Evolutionary conservation across 306 rosid species (phyloP).

Genomic region (Medicago lupulina): DNA sequence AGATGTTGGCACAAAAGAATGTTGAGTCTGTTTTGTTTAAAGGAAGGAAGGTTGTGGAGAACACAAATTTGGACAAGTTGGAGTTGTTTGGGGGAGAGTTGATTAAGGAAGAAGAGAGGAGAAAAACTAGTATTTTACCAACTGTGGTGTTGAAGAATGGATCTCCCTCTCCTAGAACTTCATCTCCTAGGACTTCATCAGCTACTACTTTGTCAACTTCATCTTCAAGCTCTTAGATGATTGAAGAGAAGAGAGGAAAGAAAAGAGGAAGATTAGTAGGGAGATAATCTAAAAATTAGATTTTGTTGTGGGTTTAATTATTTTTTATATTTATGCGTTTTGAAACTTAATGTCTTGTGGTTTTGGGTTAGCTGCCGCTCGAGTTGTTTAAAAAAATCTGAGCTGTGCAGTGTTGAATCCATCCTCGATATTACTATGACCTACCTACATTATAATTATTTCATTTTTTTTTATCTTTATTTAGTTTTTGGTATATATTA

Average conservation of each 20-base stretch:
- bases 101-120: conserved; percentile 75
- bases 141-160: conserved; percentile 70
- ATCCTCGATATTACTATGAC: conserved; percentile 35
- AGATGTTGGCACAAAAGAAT: conserved; percentile 74
- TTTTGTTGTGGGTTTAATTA: conserved; percentile 27
- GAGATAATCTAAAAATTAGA: conserved; percentile 15
- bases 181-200: conserved; percentile 83
- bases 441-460: conserved; percentile 36
- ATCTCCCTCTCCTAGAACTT: conserved; percentile 81
- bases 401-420: conserved; percentile 62
- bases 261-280: conserved; percentile 12
- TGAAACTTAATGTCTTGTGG: conserved; percentile 32
- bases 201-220: conserved; percentile 77
- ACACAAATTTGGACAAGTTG: conserved; percentile 69
- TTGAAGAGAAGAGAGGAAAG: background rate
- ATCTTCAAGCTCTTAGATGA: conserved; percentile 58
- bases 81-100: conserved; percentile 70
- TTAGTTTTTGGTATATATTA: conserved; percentile 47
- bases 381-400: conserved; percentile 46
- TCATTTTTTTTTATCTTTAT: background rate
- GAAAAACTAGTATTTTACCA: conserved; percentile 72
- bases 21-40: conserved; percentile 76
- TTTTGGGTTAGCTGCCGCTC: conserved; percentile 64
- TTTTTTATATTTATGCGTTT: conserved; percentile 33
- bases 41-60: conserved; percentile 72